Conservation (phyloP, 2,329 filamentous ascomycete species). For the Cordyceps javanica region DNA sequence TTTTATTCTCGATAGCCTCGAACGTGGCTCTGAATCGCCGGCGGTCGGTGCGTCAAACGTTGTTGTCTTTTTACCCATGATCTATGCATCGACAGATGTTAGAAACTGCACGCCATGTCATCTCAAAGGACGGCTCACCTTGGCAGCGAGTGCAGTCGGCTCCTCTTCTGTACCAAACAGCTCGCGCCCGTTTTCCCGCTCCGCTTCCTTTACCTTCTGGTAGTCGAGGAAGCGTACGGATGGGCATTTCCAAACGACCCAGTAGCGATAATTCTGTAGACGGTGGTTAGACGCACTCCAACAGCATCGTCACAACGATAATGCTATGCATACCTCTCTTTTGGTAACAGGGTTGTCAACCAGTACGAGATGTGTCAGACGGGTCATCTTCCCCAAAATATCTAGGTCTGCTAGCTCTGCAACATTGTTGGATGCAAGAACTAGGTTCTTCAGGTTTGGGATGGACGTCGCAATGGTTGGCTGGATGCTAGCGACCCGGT, state of each 20-base stretch:
- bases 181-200: constrained; percentile 68
- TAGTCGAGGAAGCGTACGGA: constrained; percentile 87
- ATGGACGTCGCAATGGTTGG: constrained; percentile 65
- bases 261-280: constrained; percentile 79
- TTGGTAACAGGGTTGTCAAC: constrained; percentile 84
- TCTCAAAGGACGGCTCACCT: constrained; percentile 37
- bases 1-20: constrained; percentile 71
- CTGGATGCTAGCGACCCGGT: constrained; percentile 80
- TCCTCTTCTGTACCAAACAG: constrained; percentile 76
- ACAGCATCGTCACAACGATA: not conserved
- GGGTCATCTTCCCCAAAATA: constrained; percentile 60
- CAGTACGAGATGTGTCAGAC: constrained; percentile 73
- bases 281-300: not conserved
- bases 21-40: constrained; percentile 35
- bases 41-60: constrained; percentile 56
- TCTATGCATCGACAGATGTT: constrained; percentile 36
- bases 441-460: constrained; percentile 75
- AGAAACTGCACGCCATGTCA: not conserved
- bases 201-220: constrained; percentile 79
- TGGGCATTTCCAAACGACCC: constrained; percentile 82
- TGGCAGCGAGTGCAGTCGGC: constrained; percentile 73
- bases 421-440: constrained; percentile 78
- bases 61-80: constrained; percentile 77
- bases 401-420: constrained; percentile 83
- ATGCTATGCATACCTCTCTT: constrained; percentile 66